These are phyloP conservation scores for Leucogyrophana mollusca DNA, from an alignment of 768 basidiomycete genomes.

Conservation along the genomic window DNA sequence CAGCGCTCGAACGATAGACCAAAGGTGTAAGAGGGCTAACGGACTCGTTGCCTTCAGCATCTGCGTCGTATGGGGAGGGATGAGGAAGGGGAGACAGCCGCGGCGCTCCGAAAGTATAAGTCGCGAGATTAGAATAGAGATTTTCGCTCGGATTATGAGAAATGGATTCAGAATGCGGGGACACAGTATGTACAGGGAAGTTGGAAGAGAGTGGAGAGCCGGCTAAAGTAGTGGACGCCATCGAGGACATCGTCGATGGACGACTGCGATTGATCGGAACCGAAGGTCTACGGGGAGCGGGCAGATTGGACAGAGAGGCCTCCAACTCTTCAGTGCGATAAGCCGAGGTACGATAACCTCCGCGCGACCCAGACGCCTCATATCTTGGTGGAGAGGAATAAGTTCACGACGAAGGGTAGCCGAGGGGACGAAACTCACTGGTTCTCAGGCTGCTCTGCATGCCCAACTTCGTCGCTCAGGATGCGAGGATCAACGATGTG, in stretches of 20 bases:
- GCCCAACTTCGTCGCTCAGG: slow-evolving; percentile 24
- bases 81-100: slow-evolving; percentile 16
- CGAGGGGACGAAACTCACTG: slow-evolving; percentile 1
- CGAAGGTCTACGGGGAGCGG: no score
- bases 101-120: slow-evolving; percentile 41
- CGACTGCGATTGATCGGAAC: not conserved
- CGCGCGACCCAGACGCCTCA: no score
- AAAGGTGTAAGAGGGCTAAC: slow-evolving; percentile 39
- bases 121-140: slow-evolving; percentile 39
- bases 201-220: no score
- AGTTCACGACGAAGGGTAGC: not conserved
- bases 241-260: not conserved
- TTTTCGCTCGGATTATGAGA: slow-evolving; percentile 17
- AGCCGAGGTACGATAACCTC: no score
- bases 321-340: no score
- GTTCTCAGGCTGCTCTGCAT: not conserved
- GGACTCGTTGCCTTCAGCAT: slow-evolving; percentile 18
- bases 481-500: slow-evolving; percentile 28
- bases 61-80: slow-evolving; percentile 10
- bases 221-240: not conserved
- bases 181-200: not conserved
- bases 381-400: not conserved
- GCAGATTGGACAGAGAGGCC: no score
- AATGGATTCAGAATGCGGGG: not conserved
- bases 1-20: slow-evolving; percentile 23